Percentiles rank a stretch among this genome's conserved stretches.
Evolutionary conservation across 148 eudicot genomes (phyloP).

Genomic region (Gaultheria prostrata): DNA sequence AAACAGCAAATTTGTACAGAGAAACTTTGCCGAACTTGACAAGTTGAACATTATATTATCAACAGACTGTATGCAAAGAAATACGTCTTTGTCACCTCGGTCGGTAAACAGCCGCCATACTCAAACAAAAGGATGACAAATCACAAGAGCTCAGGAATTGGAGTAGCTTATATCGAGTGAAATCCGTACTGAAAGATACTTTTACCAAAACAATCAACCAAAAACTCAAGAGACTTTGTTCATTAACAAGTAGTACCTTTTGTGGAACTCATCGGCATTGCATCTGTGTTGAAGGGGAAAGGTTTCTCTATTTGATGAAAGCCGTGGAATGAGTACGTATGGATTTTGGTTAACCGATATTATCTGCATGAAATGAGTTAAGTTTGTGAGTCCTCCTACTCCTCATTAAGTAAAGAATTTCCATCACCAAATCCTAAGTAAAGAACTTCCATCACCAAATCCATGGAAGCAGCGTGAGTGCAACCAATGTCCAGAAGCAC

Average conservation of each 20-base stretch:
- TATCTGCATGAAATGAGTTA: slow-evolving; percentile 12
- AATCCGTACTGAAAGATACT: background rate
- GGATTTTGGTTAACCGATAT: slow-evolving; percentile 1
- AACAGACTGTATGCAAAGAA: background rate
- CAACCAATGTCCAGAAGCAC: background rate
- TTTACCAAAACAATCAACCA: background rate
- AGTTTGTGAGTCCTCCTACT: background rate
- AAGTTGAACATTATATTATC: background rate
- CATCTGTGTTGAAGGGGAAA: slow-evolving; percentile 7
- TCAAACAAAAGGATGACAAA: background rate
- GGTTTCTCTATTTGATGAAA: slow-evolving; percentile 9
- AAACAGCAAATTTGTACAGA: background rate
- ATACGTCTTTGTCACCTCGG: background rate
- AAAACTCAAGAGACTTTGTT: background rate
- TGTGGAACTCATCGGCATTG: background rate
- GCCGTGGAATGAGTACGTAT: background rate
- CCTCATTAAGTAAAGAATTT: background rate
- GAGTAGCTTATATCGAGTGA: background rate
- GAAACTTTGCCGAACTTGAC: background rate
- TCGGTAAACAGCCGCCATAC: background rate
- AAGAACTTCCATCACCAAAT: background rate
- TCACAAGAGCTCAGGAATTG: background rate
- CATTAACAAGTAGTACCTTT: slow-evolving; percentile 13
- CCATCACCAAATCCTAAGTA: background rate
- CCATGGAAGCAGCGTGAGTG: background rate